Conservation (phyloP, 768 basidiomycete genomes). For the Rhodotorula toruloides region DNA sequence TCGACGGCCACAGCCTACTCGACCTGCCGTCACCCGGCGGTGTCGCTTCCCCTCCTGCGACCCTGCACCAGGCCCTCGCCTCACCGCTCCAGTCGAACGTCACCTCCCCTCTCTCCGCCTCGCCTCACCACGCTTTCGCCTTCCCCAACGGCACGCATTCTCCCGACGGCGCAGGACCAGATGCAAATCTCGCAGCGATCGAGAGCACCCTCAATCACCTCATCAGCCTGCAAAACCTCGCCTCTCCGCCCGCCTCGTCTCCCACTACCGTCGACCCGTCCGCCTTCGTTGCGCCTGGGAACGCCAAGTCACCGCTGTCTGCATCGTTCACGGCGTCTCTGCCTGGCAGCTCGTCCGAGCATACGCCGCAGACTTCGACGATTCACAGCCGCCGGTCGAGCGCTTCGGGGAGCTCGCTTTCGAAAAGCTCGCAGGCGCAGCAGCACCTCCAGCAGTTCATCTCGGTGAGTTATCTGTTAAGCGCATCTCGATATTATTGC, state of each 20-base stretch:
- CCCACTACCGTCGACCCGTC: not conserved
- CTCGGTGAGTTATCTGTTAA: slow-evolving; percentile 10
- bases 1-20: slow-evolving; percentile 18
- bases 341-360: not conserved
- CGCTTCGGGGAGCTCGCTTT: not conserved
- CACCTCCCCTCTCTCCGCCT: not conserved
- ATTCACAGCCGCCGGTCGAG: not conserved
- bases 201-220: slow-evolving; percentile 40
- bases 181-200: slow-evolving; percentile 37
- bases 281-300: slow-evolving; percentile 2
- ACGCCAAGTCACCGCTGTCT: slow-evolving; percentile 12
- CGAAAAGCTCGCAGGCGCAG: slow-evolving; percentile 20
- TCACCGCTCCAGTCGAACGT: not conserved
- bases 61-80: not conserved
- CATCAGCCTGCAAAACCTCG: slow-evolving; percentile 36
- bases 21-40: slow-evolving; percentile 11
- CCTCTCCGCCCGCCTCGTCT: not conserved
- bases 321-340: slow-evolving; percentile 2
- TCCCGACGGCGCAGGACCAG: slow-evolving; percentile 1
- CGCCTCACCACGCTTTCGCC: slow-evolving; percentile 7
- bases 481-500: not conserved
- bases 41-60: slow-evolving; percentile 7
- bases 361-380: not conserved
- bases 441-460: slow-evolving; percentile 30
- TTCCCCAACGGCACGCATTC: not conserved